Evolutionary conservation across 257 asterid genomes (phyloP).

Genomic region (Gentiana straminea): DNA sequence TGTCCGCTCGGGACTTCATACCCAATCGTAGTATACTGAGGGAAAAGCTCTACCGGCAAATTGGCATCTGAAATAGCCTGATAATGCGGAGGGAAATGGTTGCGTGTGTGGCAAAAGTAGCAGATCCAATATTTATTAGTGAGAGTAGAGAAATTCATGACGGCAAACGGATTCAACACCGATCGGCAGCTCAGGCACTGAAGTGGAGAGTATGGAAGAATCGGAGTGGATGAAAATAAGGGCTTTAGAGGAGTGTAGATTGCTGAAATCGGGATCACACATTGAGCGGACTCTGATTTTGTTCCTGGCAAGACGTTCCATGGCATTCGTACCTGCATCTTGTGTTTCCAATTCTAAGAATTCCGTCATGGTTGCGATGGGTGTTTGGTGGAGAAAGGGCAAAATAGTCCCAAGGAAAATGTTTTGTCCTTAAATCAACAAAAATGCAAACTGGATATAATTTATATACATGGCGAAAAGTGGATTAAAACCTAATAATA

Average conservation of each 20-base stretch:
- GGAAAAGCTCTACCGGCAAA: constrained; percentile 85
- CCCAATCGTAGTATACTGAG: constrained; percentile 83
- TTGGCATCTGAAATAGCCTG: constrained; percentile 75
- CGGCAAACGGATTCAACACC: constrained; percentile 77
- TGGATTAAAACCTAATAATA: too few species aligned
- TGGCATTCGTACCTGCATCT: constrained; percentile 88
- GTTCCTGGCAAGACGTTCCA: constrained; percentile 97
- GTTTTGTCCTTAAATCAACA: too few species aligned
- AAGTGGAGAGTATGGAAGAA: constrained; percentile 74
- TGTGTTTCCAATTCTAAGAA: constrained; percentile 65
- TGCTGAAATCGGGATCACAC: constrained; percentile 87
- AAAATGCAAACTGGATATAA: too few species aligned
- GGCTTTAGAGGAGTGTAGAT: constrained; percentile 84
- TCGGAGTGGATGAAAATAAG: constrained; percentile 53
- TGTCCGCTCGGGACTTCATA: constrained; percentile 39
- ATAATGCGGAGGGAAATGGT: constrained; percentile 76
- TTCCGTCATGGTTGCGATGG: constrained; percentile 49
- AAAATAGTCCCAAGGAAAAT: neutral
- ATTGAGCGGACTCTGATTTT: constrained; percentile 76
- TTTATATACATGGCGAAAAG: too few species aligned
- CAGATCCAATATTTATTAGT: constrained; percentile 87
- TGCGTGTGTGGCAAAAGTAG: constrained; percentile 77
- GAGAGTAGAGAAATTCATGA: constrained; percentile 72
- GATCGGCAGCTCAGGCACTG: constrained; percentile 96
- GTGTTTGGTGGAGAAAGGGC: constrained; percentile 9